These are phyloP conservation scores for Begonia loranthoides DNA, from an alignment of 306 rosid species.

Conservation along the genomic window DNA sequence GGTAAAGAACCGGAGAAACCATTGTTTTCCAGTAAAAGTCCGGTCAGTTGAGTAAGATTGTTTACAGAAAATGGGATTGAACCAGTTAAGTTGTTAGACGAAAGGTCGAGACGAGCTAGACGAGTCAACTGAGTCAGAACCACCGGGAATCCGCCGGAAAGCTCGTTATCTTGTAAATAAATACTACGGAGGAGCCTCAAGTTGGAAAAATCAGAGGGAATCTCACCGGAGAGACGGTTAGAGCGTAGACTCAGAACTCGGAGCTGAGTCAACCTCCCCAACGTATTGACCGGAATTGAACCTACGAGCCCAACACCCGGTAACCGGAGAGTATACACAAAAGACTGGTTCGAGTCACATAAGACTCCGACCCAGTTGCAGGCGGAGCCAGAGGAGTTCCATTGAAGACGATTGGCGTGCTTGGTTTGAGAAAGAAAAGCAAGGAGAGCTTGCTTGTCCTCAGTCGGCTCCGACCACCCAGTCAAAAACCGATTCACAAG, in stretches of 20 bases:
- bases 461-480: constrained; percentile 55
- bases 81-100: constrained; percentile 63
- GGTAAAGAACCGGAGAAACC: constrained; percentile 57
- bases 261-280: constrained; percentile 45
- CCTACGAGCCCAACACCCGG: constrained; percentile 87
- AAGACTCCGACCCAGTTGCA: constrained; percentile 77
- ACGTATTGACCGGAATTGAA: constrained; percentile 41
- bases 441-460: constrained; percentile 82
- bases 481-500: constrained; percentile 12
- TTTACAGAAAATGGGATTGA: constrained; percentile 55
- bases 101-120: constrained; percentile 59
- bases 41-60: constrained; percentile 57
- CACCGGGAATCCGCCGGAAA: constrained; percentile 54
- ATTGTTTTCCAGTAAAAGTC: constrained; percentile 50
- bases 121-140: constrained; percentile 38
- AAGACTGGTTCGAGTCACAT: constrained; percentile 39
- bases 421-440: constrained; percentile 45
- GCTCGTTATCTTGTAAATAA: constrained; percentile 45
- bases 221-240: constrained; percentile 47
- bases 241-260: constrained; percentile 83
- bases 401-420: constrained; percentile 57
- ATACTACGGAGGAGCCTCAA: constrained; percentile 46
- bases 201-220: constrained; percentile 77
- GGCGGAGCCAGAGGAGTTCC: constrained; percentile 68
- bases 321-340: constrained; percentile 41